Evolutionary conservation across 1,139 yeast genomes (phyloP).

Genomic region (Pichia sp.): DNA sequence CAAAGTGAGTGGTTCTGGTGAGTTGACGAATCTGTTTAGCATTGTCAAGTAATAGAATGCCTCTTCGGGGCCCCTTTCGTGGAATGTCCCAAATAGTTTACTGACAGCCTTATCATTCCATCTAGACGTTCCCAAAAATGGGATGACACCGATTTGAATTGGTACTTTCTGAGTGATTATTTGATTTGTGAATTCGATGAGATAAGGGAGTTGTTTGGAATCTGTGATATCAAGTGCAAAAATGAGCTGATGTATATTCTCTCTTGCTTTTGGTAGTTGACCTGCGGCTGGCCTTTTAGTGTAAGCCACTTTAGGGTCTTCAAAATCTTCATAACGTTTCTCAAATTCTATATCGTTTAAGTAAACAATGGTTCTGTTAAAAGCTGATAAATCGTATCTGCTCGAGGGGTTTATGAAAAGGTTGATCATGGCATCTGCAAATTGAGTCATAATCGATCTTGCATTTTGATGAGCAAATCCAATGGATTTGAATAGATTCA

Average conservation of each 20-base stretch:
- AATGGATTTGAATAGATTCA: conserved; percentile 28
- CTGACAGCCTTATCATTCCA: conserved; percentile 20
- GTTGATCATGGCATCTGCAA: conserved; percentile 28
- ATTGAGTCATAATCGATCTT: conserved; percentile 35
- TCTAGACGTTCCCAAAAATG: conserved; percentile 33
- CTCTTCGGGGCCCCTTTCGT: conserved; percentile 23
- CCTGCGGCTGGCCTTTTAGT: conserved; percentile 37
- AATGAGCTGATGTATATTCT: conserved; percentile 70
- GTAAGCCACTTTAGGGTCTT: conserved; percentile 44
- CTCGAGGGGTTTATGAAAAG: conserved; percentile 18
- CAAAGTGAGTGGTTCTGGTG: conserved; percentile 8
- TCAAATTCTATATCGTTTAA: conserved; percentile 74
- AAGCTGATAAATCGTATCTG: conserved; percentile 27
- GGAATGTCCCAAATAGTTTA: conserved; percentile 32
- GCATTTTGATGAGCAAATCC: conserved; percentile 36
- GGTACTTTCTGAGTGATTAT: conserved; percentile 57
- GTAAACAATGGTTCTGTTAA: conserved; percentile 49
- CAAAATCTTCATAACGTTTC: conserved; percentile 40
- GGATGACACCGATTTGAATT: conserved; percentile 75
- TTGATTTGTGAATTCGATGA: conserved; percentile 43
- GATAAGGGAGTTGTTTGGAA: conserved; percentile 38
- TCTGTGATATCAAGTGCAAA: conserved; percentile 62
- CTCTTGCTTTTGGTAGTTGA: conserved; percentile 60
- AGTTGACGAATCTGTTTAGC: conserved; percentile 14
- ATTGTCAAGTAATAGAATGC: conserved; percentile 20